Evolutionary conservation across 352 stramenopile species (phyloP).

Genomic region (Globisporangium alternatum): DNA sequence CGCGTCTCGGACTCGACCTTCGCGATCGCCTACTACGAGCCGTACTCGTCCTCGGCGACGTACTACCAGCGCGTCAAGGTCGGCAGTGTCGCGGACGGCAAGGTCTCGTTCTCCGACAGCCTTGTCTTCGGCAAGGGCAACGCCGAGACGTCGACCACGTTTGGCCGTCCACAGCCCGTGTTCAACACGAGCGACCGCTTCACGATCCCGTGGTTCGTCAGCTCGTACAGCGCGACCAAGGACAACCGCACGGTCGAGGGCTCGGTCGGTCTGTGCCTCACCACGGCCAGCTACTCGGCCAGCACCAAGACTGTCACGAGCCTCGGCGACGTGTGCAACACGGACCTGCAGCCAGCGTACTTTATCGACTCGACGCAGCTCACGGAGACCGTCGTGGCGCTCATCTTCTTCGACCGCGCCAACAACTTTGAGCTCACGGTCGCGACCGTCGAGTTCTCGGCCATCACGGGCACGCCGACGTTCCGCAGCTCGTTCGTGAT

Average conservation of each 20-base stretch:
- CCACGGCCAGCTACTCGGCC: constrained; percentile 29
- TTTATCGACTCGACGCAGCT: constrained; percentile 69
- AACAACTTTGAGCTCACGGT: constrained; percentile 80
- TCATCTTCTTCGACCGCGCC: constrained; percentile 66
- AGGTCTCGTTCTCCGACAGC: constrained; percentile 55
- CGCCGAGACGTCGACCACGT: constrained; percentile 33
- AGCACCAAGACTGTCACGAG: constrained; percentile 27
- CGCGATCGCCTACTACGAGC: constrained; percentile 65
- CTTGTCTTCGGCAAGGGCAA: constrained; percentile 59
- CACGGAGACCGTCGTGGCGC: constrained; percentile 50
- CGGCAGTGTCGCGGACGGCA: constrained; percentile 46
- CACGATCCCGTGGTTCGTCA: constrained; percentile 67
- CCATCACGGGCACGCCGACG: constrained; percentile 43
- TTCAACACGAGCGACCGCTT: constrained; percentile 61
- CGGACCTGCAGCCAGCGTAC: constrained; percentile 57
- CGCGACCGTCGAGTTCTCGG: constrained; percentile 62
- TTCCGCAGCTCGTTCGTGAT: constrained; percentile 77
- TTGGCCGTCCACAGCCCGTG: constrained; percentile 60
- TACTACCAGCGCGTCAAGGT: constrained; percentile 68
- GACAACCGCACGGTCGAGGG: constrained; percentile 38
- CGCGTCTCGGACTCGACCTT: constrained; percentile 65
- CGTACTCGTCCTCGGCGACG: constrained; percentile 31
- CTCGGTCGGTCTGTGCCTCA: constrained; percentile 56
- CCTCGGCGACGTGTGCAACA: constrained; percentile 44
- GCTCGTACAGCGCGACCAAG: constrained; percentile 40